Evolutionary conservation across 257 asterid species (phyloP).

Genomic region (Jaltomata sinuosa): DNA sequence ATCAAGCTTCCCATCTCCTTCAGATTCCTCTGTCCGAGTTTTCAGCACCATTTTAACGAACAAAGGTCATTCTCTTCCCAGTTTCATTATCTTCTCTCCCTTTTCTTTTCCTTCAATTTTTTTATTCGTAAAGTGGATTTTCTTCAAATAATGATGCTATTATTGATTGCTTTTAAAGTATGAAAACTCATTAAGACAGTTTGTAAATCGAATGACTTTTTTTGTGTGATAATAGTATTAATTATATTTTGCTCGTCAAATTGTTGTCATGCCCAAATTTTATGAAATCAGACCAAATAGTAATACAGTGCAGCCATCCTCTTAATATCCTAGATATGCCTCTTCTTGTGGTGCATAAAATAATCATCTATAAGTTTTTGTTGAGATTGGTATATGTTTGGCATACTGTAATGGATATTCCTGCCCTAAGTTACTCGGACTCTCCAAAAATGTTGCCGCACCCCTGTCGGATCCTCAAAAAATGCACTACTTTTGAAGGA

Average conservation of each 20-base stretch:
- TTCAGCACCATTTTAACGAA: neutral
- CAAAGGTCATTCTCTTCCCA: neutral
- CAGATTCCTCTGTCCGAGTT: neutral
- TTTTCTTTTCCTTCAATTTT: neutral
- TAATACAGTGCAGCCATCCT: no score
- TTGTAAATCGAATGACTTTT: neutral
- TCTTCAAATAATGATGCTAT: neutral
- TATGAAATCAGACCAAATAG: no score
- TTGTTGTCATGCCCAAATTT: no score
- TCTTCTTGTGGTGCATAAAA: neutral
- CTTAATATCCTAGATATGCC: no score
- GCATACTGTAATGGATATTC: neutral
- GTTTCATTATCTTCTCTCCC: neutral
- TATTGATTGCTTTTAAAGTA: neutral
- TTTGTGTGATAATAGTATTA: neutral
- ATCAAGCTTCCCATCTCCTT: neutral
- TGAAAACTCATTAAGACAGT: neutral
- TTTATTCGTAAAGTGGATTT: neutral
- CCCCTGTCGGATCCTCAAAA: no score
- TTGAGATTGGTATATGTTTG: neutral
- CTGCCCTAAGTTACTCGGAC: no score
- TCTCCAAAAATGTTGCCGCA: no score
- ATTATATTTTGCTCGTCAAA: neutral
- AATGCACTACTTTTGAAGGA: no score
- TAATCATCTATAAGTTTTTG: neutral